These are phyloP conservation scores for Apiotrichum laibachii DNA, from an alignment of 1,284 basidiomycete species.

Conservation along the genomic window DNA sequence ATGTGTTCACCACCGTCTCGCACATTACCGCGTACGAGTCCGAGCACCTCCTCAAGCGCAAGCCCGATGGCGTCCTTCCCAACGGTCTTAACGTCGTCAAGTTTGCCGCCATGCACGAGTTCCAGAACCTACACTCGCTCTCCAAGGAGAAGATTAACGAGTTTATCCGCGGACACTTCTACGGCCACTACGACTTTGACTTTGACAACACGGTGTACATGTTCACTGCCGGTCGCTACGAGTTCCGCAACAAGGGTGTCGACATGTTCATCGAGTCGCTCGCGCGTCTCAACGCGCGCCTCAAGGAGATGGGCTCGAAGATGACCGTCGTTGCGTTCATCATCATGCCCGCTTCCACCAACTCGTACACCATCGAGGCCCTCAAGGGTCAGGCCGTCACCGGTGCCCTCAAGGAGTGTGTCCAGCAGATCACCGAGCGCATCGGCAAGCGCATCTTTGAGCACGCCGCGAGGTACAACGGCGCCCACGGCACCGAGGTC, in stretches of 20 bases:
- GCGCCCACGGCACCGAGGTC: slow-evolving; percentile 69
- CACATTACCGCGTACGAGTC: slow-evolving; percentile 97
- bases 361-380: slow-evolving; percentile 95
- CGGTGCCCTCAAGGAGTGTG: slow-evolving; percentile 91
- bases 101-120: slow-evolving; percentile 91
- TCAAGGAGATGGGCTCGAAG: slow-evolving; percentile 75
- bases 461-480: slow-evolving; percentile 79
- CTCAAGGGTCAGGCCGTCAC: slow-evolving; percentile 98
- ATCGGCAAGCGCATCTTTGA: slow-evolving; percentile 90
- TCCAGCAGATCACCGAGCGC: slow-evolving; percentile 88
- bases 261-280: slow-evolving; percentile 99
- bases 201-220: slow-evolving; percentile 95
- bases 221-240: slow-evolving; percentile 98
- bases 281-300: slow-evolving; percentile 84
- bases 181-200: slow-evolving; percentile 94
- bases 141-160: slow-evolving; percentile 97
- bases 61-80: slow-evolving; percentile 96
- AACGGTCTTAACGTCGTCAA: slow-evolving; percentile 98
- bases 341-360: slow-evolving; percentile 95
- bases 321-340: slow-evolving; percentile 94
- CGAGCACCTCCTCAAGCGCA: slow-evolving; percentile 93
- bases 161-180: slow-evolving; percentile 95
- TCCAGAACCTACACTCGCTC: slow-evolving; percentile 91
- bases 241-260: slow-evolving; percentile 98
- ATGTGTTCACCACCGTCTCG: slow-evolving; percentile 96